Percentiles rank a stretch among this genome's conserved stretches.
phyloP scores from a whole-genome alignment of 2,329 filamentous ascomycete species.

The Trichophaea hybrida region DNA sequence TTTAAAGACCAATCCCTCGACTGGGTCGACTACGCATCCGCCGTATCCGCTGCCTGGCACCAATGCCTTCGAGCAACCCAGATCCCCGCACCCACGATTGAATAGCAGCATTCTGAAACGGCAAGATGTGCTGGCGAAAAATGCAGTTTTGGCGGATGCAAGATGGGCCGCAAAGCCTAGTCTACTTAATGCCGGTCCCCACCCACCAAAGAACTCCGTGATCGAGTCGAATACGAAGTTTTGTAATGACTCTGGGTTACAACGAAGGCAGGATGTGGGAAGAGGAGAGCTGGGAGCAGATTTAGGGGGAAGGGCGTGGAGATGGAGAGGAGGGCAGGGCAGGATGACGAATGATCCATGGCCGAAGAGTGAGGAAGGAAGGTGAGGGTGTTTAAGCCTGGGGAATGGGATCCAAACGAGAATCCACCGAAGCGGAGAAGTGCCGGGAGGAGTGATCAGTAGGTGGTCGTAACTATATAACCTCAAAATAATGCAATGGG shows the following conservation, averaged over 20 bases:
- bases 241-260: slow-evolving; percentile 4
- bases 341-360: background rate
- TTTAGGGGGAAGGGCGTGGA: slow-evolving; percentile 5
- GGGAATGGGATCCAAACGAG: slow-evolving; percentile 6
- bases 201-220: slow-evolving; percentile 4
- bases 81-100: slow-evolving; percentile 39
- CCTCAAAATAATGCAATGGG: no score
- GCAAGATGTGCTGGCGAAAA: slow-evolving; percentile 37
- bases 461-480: background rate
- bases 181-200: slow-evolving; percentile 32
- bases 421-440: background rate
- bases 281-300: slow-evolving; percentile 6
- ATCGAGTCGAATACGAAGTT: slow-evolving; percentile 9
- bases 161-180: slow-evolving; percentile 48
- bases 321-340: background rate
- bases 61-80: slow-evolving; percentile 54
- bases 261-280: background rate
- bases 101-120: slow-evolving; percentile 45
- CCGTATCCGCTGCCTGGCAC: slow-evolving; percentile 43
- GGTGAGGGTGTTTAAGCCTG: slow-evolving; percentile 3
- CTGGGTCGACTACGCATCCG: slow-evolving; percentile 19
- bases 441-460: background rate
- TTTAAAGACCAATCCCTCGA: slow-evolving; percentile 13
- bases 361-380: background rate
- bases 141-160: slow-evolving; percentile 48